These are phyloP conservation scores for Vicia villosa DNA, from an alignment of 306 rosid genomes.

Conservation along the genomic window DNA sequence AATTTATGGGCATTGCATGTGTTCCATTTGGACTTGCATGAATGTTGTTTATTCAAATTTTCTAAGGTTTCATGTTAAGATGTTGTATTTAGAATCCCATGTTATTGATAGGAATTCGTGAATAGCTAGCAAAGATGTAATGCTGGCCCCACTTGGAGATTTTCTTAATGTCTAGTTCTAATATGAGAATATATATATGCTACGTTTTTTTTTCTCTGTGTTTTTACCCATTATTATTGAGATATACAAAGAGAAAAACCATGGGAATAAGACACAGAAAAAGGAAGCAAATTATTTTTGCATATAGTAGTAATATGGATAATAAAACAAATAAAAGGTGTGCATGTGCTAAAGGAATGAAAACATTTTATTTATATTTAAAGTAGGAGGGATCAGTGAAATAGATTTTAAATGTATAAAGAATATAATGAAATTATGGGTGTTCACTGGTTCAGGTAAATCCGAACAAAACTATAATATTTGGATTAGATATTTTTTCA, in stretches of 20 bases:
- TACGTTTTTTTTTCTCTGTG: constrained; percentile 7
- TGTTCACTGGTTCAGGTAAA: too few species aligned
- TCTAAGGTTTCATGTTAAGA: constrained; percentile 31
- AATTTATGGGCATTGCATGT: constrained; percentile 30
- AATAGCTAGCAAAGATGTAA: constrained; percentile 2
- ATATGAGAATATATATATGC: constrained; percentile 29
- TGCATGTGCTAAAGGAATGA: too few species aligned
- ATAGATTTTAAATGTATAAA: too few species aligned
- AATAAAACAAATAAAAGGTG: too few species aligned
- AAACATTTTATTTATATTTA: too few species aligned
- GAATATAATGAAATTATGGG: too few species aligned
- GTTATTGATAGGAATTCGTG: constrained; percentile 48
- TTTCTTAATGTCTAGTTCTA: constrained; percentile 45
- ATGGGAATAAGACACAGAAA: constrained; percentile 28
- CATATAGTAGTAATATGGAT: not conserved
- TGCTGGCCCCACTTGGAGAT: constrained; percentile 34
- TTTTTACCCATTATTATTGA: not conserved
- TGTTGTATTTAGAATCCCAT: constrained; percentile 55
- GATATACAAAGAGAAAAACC: constrained; percentile 15
- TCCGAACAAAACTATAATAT: too few species aligned
- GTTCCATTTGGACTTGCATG: constrained; percentile 30
- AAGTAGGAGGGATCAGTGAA: too few species aligned
- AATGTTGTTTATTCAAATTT: constrained; percentile 29
- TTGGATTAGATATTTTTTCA: too few species aligned
- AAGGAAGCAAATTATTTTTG: constrained; percentile 17